A percentile compares a stretch with the other conserved stretches of the same genome.
Evolutionary conservation across 1,284 basidiomycete species (phyloP).

Genomic region (Rhizoctonia solani): DNA sequence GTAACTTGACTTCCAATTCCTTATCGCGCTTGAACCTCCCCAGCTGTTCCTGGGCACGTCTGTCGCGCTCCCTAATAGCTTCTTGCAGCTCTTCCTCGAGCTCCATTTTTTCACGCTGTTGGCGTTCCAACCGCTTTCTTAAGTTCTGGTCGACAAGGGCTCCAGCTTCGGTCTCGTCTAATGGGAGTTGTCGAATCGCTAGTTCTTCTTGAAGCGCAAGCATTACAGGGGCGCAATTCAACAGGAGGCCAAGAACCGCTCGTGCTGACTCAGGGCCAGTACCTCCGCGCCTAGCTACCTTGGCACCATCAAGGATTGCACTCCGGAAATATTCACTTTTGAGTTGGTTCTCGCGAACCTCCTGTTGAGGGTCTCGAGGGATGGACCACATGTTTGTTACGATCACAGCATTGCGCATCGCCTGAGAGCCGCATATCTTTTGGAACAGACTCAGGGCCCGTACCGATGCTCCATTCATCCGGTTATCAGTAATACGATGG

Average conservation of each 20-base stretch:
- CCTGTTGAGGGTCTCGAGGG: constrained; percentile 19
- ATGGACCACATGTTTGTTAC: constrained; percentile 43
- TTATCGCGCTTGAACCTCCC: constrained; percentile 14
- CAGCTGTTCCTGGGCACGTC: constrained; percentile 20
- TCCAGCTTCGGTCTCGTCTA: constrained; percentile 19
- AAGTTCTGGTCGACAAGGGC: constrained; percentile 16
- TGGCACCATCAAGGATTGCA: constrained; percentile 40
- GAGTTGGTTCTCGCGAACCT: constrained; percentile 40
- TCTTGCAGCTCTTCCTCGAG: constrained; percentile 20
- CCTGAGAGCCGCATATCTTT: constrained; percentile 33
- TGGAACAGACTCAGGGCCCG: constrained; percentile 32
- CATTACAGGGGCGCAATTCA: background rate
- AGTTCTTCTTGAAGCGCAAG: constrained; percentile 14
- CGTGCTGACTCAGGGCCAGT: constrained; percentile 4
- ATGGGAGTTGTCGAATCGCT: background rate
- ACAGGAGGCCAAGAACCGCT: background rate
- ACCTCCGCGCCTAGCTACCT: constrained; percentile 36
- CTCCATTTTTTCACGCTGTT: constrained; percentile 8
- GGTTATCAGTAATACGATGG: constrained; percentile 37
- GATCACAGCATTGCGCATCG: constrained; percentile 41
- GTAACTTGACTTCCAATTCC: background rate
- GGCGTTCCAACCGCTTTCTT: constrained; percentile 1
- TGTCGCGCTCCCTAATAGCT: constrained; percentile 18
- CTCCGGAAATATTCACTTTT: constrained; percentile 40
- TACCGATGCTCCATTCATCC: constrained; percentile 24